phyloP scores from a whole-genome alignment of 1,284 basidiomycete genomes.

The Tremellales sp. region DNA sequence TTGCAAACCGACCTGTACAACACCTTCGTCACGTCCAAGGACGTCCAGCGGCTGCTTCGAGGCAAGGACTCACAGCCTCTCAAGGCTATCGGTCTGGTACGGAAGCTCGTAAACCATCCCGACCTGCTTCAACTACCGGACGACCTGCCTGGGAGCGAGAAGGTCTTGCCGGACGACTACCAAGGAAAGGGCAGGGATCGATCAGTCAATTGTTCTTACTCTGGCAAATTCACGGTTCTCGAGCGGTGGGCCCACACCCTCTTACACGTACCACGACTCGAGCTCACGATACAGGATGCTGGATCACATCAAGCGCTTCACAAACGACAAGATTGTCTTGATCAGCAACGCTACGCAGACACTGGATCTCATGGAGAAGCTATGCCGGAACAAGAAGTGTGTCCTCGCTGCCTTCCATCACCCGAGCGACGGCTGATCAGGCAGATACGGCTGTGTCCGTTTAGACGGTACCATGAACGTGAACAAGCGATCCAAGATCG shows the following conservation, averaged over 20 bases:
- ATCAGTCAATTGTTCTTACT: constrained; percentile 67
- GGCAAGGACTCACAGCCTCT: constrained; percentile 91
- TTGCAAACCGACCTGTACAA: constrained; percentile 88
- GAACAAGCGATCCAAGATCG: constrained; percentile 92
- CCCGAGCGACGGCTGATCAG: not conserved
- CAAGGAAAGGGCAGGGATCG: constrained; percentile 50
- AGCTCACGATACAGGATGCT: constrained; percentile 61
- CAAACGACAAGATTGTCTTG: constrained; percentile 94
- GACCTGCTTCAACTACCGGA: constrained; percentile 83
- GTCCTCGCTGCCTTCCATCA: constrained; percentile 27
- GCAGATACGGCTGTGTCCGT: constrained; percentile 85
- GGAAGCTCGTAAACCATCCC: constrained; percentile 98
- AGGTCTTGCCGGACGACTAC: constrained; percentile 77
- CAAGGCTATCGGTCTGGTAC: constrained; percentile 93
- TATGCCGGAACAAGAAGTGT: constrained; percentile 77
- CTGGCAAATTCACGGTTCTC: constrained; percentile 90
- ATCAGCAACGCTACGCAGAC: constrained; percentile 99
- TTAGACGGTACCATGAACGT: constrained; percentile 93
- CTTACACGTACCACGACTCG: not conserved
- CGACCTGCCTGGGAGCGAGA: constrained; percentile 80
- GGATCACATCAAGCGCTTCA: constrained; percentile 69
- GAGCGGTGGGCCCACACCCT: constrained; percentile 61
- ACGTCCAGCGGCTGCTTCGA: constrained; percentile 84
- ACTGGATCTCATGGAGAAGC: constrained; percentile 85
- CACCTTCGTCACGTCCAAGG: constrained; percentile 89